Evolutionary conservation across 2,329 filamentous ascomycete genomes (phyloP), one percentile per base, ranked within the genome.

Genomic region (Chaetomium olivaceum): DNA sequence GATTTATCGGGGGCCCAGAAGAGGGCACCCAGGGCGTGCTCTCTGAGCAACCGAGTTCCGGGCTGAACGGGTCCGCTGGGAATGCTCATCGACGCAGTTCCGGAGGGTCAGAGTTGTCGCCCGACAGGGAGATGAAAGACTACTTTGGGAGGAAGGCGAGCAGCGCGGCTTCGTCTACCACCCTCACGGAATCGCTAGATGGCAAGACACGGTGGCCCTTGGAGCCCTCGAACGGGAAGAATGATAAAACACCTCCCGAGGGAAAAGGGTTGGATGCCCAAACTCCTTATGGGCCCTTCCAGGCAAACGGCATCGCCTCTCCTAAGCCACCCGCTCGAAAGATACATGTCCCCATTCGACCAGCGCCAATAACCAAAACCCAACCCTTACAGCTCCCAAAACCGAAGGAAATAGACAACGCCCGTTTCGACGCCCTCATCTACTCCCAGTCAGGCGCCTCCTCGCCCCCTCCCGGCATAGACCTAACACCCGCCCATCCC

Each of bases 381-480:
- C 23, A 57, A 4, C 48, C 48, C 33, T 1, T n/a, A 19, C n/a
- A 56, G 21, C 25, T 27, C 9, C 61, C 58, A 54, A 50, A 59
- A 43, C 21, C 43, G 16, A 65, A 64, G 54, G 57, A 52, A 43
- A 43, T 69, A 9, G 48, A 68, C 57, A 21, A 25, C 1, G 29
- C 46, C 29, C 54, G 19, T 25, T 66, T 70, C n/a, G 68, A 70
- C 61, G 33, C 61, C 6, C 59, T 68, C 12, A 67, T 67, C 12
- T 62, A 48, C 63, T 68, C 21, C 60, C 65, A 67, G 57, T 61
- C 52, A 62, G 62, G 33, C 59, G 68, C 66, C 50, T 46, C 56
- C 58, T 23, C 68, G 19, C 62, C 69, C 1, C 69, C 72, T 27
- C 65, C 67, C 11, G 59, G 61, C 16, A 16, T 54, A 9, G 59